phyloP scores from a whole-genome alignment of 164 flowering plant species.

The Protea cynaroides region DNA sequence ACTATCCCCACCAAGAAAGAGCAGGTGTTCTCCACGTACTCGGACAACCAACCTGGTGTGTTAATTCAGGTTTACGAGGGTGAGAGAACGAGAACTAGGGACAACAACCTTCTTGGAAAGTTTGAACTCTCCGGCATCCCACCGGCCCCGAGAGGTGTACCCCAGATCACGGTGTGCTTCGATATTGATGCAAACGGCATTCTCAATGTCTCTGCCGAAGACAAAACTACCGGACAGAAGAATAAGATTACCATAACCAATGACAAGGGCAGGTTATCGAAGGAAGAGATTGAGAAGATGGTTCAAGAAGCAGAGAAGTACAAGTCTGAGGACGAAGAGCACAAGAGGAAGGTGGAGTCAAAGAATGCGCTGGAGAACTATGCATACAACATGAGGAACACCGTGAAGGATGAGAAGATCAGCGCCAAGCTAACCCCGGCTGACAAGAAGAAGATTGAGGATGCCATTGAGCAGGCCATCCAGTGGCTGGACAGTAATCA shows the following conservation, averaged over 20 bases:
- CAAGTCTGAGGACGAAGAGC: conserved; percentile 19
- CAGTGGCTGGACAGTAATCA: conserved; percentile 23
- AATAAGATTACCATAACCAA: conserved; percentile 41
- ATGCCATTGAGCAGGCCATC: conserved; percentile 21
- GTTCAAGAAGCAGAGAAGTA: conserved; percentile 38
- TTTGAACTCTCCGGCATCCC: not conserved
- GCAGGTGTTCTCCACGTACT: too few relatives aligned
- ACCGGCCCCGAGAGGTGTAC: too few relatives aligned
- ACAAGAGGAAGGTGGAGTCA: too few relatives aligned
- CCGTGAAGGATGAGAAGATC: conserved; percentile 22
- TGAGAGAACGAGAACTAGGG: conserved; percentile 31
- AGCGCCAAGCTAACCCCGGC: conserved; percentile 10
- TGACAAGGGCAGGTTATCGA: conserved; percentile 13
- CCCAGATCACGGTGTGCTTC: too few relatives aligned
- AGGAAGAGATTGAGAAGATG: conserved; percentile 12
- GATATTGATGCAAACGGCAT: too few relatives aligned
- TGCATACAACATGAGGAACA: too few relatives aligned
- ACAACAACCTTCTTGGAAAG: conserved; percentile 26
- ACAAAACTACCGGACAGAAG: conserved; percentile 39
- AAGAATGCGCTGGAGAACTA: too few relatives aligned
- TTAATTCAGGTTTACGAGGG: conserved; percentile 40
- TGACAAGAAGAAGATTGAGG: conserved; percentile 33
- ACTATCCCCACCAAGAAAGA: too few relatives aligned
- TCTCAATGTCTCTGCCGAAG: conserved; percentile 37
- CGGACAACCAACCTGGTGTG: too few relatives aligned